phyloP scores from a whole-genome alignment of 805 yeast species.

The Zygotorulaspora chibaensis region DNA sequence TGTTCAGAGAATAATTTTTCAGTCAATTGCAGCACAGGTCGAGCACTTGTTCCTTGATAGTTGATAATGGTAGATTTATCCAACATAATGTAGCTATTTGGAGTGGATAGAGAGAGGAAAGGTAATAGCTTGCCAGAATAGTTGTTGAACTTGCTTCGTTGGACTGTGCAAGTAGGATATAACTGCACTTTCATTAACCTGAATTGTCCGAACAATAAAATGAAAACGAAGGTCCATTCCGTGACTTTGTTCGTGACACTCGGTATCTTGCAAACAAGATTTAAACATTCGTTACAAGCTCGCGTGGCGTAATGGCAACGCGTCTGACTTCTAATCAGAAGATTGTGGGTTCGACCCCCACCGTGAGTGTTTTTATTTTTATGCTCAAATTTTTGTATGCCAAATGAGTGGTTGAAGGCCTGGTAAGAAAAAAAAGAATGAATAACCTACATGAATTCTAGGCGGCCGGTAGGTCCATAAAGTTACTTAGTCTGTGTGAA shows the following conservation, averaged over 20 bases:
- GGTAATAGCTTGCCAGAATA: not conserved
- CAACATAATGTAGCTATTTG: slow-evolving; percentile 2
- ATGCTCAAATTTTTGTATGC: too few relatives aligned
- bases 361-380: slow-evolving; percentile 43
- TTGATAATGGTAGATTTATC: slow-evolving; percentile 22
- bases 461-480: too few relatives aligned
- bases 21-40: slow-evolving; percentile 34
- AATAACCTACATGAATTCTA: too few relatives aligned
- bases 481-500: too few relatives aligned
- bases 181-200: too few relatives aligned
- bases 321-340: slow-evolving; percentile 55
- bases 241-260: not conserved
- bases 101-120: not conserved
- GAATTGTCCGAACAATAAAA: too few relatives aligned
- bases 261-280: not conserved
- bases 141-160: too few relatives aligned
- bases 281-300: slow-evolving; percentile 27
- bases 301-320: slow-evolving; percentile 56
- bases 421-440: too few relatives aligned
- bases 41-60: slow-evolving; percentile 32
- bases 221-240: too few relatives aligned
- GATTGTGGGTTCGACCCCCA: slow-evolving; percentile 56
- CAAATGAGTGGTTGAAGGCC: too few relatives aligned
- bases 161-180: too few relatives aligned
- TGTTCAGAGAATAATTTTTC: slow-evolving; percentile 37